phyloP scores from a whole-genome alignment of 2,329 filamentous ascomycete species.

The Conoideocrella luteorostrata region DNA sequence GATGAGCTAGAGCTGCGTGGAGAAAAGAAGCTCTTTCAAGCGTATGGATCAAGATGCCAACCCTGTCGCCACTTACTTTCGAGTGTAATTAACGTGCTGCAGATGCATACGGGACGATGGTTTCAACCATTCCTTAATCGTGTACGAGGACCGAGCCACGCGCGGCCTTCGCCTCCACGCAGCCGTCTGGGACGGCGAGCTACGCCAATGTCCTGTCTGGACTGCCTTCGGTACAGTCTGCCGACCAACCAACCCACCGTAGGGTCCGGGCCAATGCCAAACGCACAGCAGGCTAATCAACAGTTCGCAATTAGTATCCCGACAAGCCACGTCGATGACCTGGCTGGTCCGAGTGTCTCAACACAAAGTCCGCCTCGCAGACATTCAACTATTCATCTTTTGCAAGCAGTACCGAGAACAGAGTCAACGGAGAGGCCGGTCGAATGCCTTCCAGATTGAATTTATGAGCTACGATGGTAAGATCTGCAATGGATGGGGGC shows the following conservation, averaged over 20 bases:
- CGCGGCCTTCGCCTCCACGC: constrained; percentile 49
- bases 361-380: constrained; percentile 43
- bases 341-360: constrained; percentile 43
- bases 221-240: constrained; percentile 50
- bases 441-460: constrained; percentile 44
- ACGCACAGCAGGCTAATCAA: no score
- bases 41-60: no score
- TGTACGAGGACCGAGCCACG: constrained; percentile 45
- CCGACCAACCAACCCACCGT: not conserved
- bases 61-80: no score
- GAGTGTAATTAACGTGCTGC: not conserved
- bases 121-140: constrained; percentile 45
- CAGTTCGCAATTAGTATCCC: constrained; percentile 40
- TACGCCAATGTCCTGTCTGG: constrained; percentile 53
- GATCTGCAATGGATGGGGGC: constrained; percentile 5
- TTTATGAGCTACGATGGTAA: constrained; percentile 38
- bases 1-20: constrained; percentile 40
- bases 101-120: constrained; percentile 52
- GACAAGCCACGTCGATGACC: constrained; percentile 38
- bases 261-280: no score
- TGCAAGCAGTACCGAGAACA: constrained; percentile 48
- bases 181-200: constrained; percentile 46
- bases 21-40: constrained; percentile 50
- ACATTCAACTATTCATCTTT: constrained; percentile 54
- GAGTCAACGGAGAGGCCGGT: constrained; percentile 41